Evolutionary conservation across 1,284 basidiomycete genomes (phyloP).

Genomic region (Ganoderma lingzhi): DNA sequence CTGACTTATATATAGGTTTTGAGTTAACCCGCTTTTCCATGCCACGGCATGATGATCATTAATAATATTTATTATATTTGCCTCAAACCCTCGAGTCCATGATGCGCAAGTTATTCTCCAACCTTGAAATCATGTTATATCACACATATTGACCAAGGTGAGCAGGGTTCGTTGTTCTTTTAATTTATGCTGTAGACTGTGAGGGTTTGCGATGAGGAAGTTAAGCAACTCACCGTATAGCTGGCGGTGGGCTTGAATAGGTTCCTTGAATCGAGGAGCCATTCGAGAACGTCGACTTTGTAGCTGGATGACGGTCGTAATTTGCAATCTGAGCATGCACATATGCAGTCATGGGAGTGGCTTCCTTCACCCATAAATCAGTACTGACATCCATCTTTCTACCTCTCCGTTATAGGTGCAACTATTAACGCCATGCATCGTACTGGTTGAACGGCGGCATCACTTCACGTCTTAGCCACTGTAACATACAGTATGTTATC

Average conservation of each 20-base stretch:
- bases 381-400: not conserved
- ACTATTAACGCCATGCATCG: not conserved
- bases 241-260: conserved; percentile 23
- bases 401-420: not conserved
- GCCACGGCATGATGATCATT: too few species aligned
- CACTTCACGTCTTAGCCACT: too few species aligned
- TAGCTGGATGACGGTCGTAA: conserved; percentile 50
- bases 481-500: too few species aligned
- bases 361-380: not conserved
- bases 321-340: conserved; percentile 50
- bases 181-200: not conserved
- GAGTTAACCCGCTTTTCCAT: too few species aligned
- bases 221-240: conserved; percentile 27
- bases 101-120: too few species aligned
- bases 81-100: not conserved
- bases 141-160: not conserved
- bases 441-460: too few species aligned
- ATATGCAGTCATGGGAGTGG: not conserved
- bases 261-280: conserved; percentile 25
- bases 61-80: too few species aligned
- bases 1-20: too few species aligned
- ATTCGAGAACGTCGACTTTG: conserved; percentile 13
- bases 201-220: conserved; percentile 22
- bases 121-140: too few species aligned
- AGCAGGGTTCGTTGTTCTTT: not conserved